Evolutionary conservation across 345 rosid species (phyloP), one percentile per base, ranked within the genome.

Genomic region (Durio zibethinus): DNA sequence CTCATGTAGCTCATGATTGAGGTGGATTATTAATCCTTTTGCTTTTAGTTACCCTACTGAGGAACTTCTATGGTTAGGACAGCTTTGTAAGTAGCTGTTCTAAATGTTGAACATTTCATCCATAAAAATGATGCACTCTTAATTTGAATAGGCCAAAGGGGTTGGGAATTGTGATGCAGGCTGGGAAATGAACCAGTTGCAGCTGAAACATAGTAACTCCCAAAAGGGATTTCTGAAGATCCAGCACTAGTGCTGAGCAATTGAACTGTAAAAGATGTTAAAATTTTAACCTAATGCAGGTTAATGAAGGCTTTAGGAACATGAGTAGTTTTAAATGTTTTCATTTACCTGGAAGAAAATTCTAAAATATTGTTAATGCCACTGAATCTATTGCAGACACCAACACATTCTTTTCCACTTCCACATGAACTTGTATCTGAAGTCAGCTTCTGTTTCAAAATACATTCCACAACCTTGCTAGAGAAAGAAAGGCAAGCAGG

Each of bases 281-380:
- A 45, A 69, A 56, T 56, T 42, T 70, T 53, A 69, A 56, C 31
- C 29, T 12, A 42, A 9, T 38, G 35, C 65, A 57, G 76, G 29
- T 36, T 29, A 52, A 11, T n/a, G 47, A 53, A 53, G 63, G 47
- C 47, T 35, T 23, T 67, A 40, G 16, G 59, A 47, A 45, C 57
- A 69, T 47, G 7, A 23, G 21, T 29, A 27, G 38, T 25, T 70
- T 4, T 4, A 11, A 75, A 45, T 63, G 14, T 4, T 71, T 67
- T 75, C 43, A 69, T 72, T 73, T 77, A 87, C 91, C 85, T 88
- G 71, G 87, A 77, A 74, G 80, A 79, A 82, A 85, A 79, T 79
- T 36, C 77, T 78, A 84, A 47, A 36, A 73, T 50, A 71, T 56
- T 42, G 29, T 35, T 69, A 40, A 79, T 62, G 61, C 57, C 76